Evolutionary conservation across 768 basidiomycete genomes (phyloP), one percentile per base, ranked within the genome.

Genomic region (Trametopsis cervina): DNA sequence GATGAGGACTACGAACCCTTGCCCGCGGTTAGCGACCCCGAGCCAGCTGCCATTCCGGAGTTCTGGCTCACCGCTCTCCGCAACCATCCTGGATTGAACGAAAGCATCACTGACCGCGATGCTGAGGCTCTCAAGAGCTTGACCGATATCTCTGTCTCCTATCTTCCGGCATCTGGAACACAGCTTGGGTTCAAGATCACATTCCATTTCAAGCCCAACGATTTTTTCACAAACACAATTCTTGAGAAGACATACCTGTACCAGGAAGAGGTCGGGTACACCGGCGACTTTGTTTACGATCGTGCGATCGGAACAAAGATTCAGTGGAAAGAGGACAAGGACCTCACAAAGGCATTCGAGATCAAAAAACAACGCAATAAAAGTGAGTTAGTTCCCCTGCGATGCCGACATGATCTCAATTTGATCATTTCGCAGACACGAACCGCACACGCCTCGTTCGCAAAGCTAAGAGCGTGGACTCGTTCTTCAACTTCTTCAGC

Each of bases 321-420:
- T 71, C 81, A 84, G 66, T 99, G 95, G 95, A 95, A 95, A 71
- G 93, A 90, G 66, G 94, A 95, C 58, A 94, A 96, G 72, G 91
- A 99, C 69, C 75, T 99, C 49, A 99, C 95, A 44, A 91, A 92
- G 71, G 89, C 89, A 70, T 88, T 90, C 59, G 95, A 98, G 73
- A 94, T 97, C 66, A 96, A 95, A 78, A 97, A 96, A 75, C 95
- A 98, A 71, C 76, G 95, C 60, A 99, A 99, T 73, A 99, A 97
- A 78, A 93, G 94, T 96, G 51, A 21, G 63, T 59, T 3, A 7
- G 26, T 12, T 18, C 2, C 13, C 11, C 2, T 21, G 23, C n/a
- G 23, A 18, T n/a, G n/a, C n/a, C 18, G 15, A 21, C 22, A 26
- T 22, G 7, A 27, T 38, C 25, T 47, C 57, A 15, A 48, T 36